Evolutionary conservation across 2,329 filamentous ascomycete genomes (phyloP).

Genomic region (Penicillium sp.): DNA sequence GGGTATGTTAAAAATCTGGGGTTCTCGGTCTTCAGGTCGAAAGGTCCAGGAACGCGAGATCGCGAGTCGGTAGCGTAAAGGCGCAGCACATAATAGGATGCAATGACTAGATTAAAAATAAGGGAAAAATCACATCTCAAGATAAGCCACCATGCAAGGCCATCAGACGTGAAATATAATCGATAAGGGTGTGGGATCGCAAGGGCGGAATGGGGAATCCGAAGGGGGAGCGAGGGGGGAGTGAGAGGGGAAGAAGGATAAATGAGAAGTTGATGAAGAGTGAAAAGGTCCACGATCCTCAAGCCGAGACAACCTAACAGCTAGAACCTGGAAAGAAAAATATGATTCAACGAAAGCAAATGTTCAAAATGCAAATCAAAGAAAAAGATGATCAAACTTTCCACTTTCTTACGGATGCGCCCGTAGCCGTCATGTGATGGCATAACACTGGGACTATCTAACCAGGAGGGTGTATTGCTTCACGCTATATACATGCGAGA

Average conservation of each 20-base stretch:
- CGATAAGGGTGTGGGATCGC: conserved; percentile 22
- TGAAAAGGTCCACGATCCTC: background rate
- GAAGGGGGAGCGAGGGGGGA: conserved; percentile 18
- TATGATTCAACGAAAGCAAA: background rate
- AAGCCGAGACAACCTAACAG: background rate
- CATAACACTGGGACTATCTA: background rate
- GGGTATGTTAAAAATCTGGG: background rate
- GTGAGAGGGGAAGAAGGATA: conserved; percentile 8
- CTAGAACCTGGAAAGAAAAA: background rate
- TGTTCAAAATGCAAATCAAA: background rate
- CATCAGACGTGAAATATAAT: conserved; percentile 22
- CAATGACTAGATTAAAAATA: conserved; percentile 19
- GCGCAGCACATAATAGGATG: conserved; percentile 35
- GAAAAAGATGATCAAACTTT: background rate
- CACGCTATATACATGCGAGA: background rate
- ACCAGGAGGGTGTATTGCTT: background rate
- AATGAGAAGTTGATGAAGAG: conserved; percentile 2
- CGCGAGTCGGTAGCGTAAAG: conserved; percentile 28
- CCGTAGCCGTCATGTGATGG: conserved; percentile 30
- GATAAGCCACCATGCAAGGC: conserved; percentile 29
- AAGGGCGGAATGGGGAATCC: conserved; percentile 20
- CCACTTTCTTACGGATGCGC: conserved; percentile 18
- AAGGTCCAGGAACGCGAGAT: conserved; percentile 30
- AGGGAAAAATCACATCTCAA: conserved; percentile 24
- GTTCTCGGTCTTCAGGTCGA: conserved; percentile 9